Evolutionary conservation across 176 grass and related monocot genomes (phyloP).

Genomic region (Oryza longistaminata): DNA sequence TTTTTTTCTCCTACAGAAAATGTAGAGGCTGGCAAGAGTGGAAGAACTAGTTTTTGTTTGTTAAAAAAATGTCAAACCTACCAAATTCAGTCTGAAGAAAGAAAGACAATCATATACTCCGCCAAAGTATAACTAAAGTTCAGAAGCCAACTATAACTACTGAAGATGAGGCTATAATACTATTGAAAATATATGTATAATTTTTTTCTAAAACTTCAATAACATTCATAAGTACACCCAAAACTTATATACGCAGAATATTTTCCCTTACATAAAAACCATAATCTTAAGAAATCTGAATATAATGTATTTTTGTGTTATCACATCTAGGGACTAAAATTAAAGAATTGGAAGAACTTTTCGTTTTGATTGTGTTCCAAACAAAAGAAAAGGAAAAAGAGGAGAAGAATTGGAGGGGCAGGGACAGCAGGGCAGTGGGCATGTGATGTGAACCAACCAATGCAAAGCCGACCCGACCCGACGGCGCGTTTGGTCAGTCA

Average conservation of each 20-base stretch:
- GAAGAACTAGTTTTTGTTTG: not conserved
- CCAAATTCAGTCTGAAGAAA: not conserved
- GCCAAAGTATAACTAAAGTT: too few relatives aligned
- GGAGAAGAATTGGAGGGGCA: not conserved
- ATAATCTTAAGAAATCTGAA: not conserved
- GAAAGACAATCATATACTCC: not conserved
- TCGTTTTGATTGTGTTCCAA: not conserved
- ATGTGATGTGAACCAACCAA: conserved; percentile 32
- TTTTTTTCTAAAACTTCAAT: too few relatives aligned
- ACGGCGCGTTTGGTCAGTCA: conserved; percentile 35
- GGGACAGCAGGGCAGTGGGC: not conserved
- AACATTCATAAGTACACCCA: too few relatives aligned
- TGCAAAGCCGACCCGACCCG: conserved; percentile 20
- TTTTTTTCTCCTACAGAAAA: not conserved
- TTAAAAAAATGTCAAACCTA: not conserved
- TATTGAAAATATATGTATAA: too few relatives aligned
- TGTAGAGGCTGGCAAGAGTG: not conserved
- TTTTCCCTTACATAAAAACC: not conserved
- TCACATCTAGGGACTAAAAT: not conserved
- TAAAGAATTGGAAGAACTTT: not conserved
- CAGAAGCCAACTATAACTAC: not conserved
- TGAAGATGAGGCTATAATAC: too few relatives aligned
- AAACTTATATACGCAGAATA: not conserved
- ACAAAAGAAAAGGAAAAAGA: not conserved
- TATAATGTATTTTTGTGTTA: too few relatives aligned